Conservation (phyloP, 2,329 filamentous ascomycete genomes). For the Lachnellula occidentalis region DNA sequence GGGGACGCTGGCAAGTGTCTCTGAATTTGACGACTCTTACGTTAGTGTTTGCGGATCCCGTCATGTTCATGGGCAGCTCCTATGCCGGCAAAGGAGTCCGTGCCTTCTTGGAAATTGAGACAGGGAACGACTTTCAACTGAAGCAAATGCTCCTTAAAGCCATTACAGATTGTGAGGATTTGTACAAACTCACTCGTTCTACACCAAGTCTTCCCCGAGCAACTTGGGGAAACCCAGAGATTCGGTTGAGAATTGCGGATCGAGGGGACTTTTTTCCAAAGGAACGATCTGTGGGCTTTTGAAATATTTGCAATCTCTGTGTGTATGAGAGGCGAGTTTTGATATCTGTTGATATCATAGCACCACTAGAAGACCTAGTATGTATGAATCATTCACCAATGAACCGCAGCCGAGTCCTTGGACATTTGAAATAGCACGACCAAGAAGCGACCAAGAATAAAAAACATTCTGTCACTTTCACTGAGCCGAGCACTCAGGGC, state of each 20-base stretch:
- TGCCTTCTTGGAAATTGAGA: background rate
- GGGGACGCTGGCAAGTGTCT: background rate
- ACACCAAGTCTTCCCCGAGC: background rate
- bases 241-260: background rate
- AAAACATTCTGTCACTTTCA: no score
- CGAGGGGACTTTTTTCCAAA: background rate
- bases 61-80: background rate
- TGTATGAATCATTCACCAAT: no score
- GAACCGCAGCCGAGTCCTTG: no score
- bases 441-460: no score
- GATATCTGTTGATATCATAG: no score
- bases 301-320: no score
- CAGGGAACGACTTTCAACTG: background rate
- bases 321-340: no score
- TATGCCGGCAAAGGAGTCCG: background rate
- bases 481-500: no score
- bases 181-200: background rate
- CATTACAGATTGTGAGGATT: background rate
- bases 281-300: no score
- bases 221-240: background rate
- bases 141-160: background rate
- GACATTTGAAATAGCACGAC: no score
- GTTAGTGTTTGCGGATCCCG: background rate
- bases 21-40: background rate
- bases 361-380: no score